Evolutionary conservation across 768 basidiomycete species (phyloP).

Genomic region (Xanthoconium stramineum): DNA sequence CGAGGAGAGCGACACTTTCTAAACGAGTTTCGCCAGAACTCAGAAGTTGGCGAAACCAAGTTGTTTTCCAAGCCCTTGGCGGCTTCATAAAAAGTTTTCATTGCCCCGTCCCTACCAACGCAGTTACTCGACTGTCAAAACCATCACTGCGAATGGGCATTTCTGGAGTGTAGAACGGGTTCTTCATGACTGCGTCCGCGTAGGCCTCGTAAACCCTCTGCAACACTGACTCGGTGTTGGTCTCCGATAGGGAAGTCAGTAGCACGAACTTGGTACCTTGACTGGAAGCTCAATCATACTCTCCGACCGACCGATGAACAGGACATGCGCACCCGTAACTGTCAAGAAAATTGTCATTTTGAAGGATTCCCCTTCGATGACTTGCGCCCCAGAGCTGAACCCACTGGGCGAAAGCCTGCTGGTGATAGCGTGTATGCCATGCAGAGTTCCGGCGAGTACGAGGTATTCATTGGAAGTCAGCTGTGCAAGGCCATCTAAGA

Average conservation of each 20-base stretch:
- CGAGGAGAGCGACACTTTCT: too few species aligned
- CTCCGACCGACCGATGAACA: neutral
- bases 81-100: constrained; percentile 9
- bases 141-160: constrained; percentile 95
- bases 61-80: neutral
- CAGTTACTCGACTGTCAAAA: constrained; percentile 72
- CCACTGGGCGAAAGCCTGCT: constrained; percentile 83
- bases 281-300: neutral
- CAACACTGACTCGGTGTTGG: constrained; percentile 65
- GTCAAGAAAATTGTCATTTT: constrained; percentile 92
- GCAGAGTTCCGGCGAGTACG: constrained; percentile 92
- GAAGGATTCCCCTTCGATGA: constrained; percentile 95
- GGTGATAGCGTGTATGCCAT: constrained; percentile 99
- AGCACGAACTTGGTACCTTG: constrained; percentile 95
- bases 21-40: too few species aligned
- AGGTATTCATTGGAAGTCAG: constrained; percentile 93
- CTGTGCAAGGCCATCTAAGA: constrained; percentile 82
- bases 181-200: constrained; percentile 96
- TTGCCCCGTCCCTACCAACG: constrained; percentile 50
- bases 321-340: constrained; percentile 62
- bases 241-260: constrained; percentile 75
- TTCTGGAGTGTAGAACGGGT: constrained; percentile 98
- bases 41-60: neutral
- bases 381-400: constrained; percentile 81
- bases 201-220: constrained; percentile 92